These are phyloP conservation scores for Udeniomyces megalosporus DNA, from an alignment of 768 basidiomycete genomes.

Conservation along the genomic window DNA sequence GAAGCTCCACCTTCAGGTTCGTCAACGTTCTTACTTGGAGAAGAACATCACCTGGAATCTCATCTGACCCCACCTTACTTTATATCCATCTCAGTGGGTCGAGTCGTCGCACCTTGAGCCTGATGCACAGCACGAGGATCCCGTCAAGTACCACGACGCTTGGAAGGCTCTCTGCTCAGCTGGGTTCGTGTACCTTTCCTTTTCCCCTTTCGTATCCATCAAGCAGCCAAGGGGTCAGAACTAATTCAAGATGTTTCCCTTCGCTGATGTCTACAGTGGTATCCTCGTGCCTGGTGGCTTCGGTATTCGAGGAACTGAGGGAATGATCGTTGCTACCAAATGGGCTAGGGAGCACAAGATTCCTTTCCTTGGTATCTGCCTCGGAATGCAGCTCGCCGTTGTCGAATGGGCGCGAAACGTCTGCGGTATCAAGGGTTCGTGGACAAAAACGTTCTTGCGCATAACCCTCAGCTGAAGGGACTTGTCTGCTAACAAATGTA, in stretches of 20 bases:
- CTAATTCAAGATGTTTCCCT: not conserved
- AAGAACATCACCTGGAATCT: too few relatives aligned
- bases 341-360: conserved; percentile 89
- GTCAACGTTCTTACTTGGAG: too few relatives aligned
- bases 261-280: conserved; percentile 39
- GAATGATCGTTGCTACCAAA: conserved; percentile 96
- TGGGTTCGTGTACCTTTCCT: conserved; percentile 38
- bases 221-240: too few relatives aligned
- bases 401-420: conserved; percentile 86
- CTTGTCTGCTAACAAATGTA: too few relatives aligned
- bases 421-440: conserved; percentile 53
- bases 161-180: conserved; percentile 86
- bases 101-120: conserved; percentile 84
- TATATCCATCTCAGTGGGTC: conserved; percentile 55
- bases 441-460: too few relatives aligned
- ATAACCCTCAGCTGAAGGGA: too few relatives aligned
- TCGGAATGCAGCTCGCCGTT: conserved; percentile 94
- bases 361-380: conserved; percentile 90
- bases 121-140: conserved; percentile 56
- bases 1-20: conserved; percentile 62
- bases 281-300: conserved; percentile 97
- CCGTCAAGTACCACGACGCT: conserved; percentile 84
- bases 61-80: too few relatives aligned
- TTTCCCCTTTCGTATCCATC: conserved; percentile 9
- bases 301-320: conserved; percentile 80